Evolutionary conservation across 306 rosid species (phyloP).

Genomic region (Castanopsis chinensis): DNA sequence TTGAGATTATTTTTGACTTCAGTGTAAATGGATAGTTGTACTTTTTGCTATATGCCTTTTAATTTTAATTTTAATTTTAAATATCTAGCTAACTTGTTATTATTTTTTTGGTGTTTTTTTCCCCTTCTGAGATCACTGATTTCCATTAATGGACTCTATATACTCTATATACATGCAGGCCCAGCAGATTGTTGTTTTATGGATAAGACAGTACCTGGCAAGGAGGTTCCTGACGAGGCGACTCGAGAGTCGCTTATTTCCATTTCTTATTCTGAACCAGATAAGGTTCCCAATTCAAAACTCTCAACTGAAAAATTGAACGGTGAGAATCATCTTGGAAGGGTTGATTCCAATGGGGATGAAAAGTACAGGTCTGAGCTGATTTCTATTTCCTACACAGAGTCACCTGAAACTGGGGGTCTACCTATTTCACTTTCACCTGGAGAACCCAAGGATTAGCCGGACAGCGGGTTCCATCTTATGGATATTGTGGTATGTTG

Average conservation of each 20-base stretch:
- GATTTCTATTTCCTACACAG: slow-evolving; percentile 46
- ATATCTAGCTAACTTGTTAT: neutral
- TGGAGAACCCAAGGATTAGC: slow-evolving; percentile 24
- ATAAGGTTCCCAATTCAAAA: slow-evolving; percentile 27
- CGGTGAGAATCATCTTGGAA: slow-evolving; percentile 20
- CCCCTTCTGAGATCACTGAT: neutral
- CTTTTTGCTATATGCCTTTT: neutral
- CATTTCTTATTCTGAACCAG: slow-evolving; percentile 46
- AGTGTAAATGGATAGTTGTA: neutral
- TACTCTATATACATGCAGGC: slow-evolving; percentile 12
- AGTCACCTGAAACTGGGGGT: slow-evolving; percentile 37
- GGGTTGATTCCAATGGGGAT: slow-evolving; percentile 24
- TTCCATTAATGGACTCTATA: neutral
- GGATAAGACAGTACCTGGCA: slow-evolving; percentile 38
- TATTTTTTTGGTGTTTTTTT: neutral
- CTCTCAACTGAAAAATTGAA: slow-evolving; percentile 25
- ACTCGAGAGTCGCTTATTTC: slow-evolving; percentile 57
- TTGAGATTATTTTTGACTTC: neutral
- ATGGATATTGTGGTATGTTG: neutral
- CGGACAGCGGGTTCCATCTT: neutral
- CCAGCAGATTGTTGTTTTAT: slow-evolving; percentile 35
- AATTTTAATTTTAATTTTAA: neutral
- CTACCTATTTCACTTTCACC: slow-evolving; percentile 22
- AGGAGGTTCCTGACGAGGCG: slow-evolving; percentile 43
- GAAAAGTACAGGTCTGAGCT: slow-evolving; percentile 51